Evolutionary conservation across 495 filamentous ascomycete genomes (phyloP).

Genomic region (Clohesyomyces aquaticus): DNA sequence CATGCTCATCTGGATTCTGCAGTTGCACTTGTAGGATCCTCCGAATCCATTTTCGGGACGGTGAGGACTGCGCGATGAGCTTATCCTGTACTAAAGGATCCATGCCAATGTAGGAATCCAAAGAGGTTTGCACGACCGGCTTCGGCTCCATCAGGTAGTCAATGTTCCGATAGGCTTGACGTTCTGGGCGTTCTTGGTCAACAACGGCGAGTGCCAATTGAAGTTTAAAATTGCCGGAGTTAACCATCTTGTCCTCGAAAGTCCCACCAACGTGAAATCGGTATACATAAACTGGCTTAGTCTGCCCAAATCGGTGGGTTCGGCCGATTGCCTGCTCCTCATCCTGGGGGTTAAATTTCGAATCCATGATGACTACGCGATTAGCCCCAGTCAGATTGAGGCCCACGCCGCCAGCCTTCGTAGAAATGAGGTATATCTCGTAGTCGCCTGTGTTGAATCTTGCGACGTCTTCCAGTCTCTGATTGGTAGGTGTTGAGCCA

Average conservation of each 20-base stretch:
- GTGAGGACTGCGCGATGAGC: background rate
- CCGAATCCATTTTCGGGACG: background rate
- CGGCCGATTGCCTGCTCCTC: conserved; percentile 90
- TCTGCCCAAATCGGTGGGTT: conserved; percentile 84
- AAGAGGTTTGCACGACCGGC: conserved; percentile 55
- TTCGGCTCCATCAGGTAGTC: conserved; percentile 64
- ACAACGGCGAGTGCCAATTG: conserved; percentile 79
- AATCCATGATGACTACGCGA: conserved; percentile 86
- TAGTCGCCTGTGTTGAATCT: conserved; percentile 62
- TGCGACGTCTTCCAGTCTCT: conserved; percentile 64
- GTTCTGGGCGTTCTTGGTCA: conserved; percentile 75
- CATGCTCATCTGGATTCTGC: background rate
- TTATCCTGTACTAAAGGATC: background rate
- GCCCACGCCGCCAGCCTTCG: conserved; percentile 76
- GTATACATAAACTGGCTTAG: conserved; percentile 84
- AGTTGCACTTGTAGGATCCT: background rate
- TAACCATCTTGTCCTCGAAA: conserved; percentile 72
- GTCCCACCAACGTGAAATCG: conserved; percentile 80
- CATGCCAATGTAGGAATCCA: conserved; percentile 49
- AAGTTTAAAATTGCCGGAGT: conserved; percentile 75
- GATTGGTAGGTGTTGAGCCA: conserved; percentile 58
- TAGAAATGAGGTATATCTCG: conserved; percentile 78
- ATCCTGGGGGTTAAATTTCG: conserved; percentile 74
- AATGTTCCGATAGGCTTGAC: conserved; percentile 53
- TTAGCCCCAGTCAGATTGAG: conserved; percentile 86